These are phyloP conservation scores for Westerdykella sp. DNA, from an alignment of 2,329 filamentous ascomycete species.

Conservation along the genomic window DNA sequence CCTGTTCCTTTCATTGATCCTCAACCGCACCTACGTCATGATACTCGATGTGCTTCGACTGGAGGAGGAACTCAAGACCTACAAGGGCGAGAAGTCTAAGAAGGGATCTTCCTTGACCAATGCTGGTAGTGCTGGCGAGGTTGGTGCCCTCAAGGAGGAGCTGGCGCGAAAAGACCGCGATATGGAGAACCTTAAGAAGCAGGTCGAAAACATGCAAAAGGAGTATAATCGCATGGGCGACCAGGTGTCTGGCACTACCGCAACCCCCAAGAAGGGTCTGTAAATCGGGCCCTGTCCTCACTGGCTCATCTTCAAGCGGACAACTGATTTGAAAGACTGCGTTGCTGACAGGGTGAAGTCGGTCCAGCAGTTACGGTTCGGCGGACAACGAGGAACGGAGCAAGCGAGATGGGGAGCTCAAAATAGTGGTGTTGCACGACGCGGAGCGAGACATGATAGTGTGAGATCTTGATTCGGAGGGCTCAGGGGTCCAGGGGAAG, in stretches of 20 bases:
- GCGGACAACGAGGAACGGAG: conserved; percentile 1
- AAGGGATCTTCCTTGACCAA: conserved; percentile 65
- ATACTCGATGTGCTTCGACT: conserved; percentile 87
- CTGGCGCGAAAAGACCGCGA: conserved; percentile 72
- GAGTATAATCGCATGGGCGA: conserved; percentile 86
- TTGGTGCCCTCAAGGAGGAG: conserved; percentile 61
- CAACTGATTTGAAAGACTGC: background rate
- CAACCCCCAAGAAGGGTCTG: conserved; percentile 51
- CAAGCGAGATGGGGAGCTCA: no score
- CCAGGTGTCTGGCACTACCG: conserved; percentile 58
- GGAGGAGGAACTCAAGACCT: conserved; percentile 82
- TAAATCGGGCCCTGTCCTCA: conserved; percentile 34
- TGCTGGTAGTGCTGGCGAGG: conserved; percentile 68
- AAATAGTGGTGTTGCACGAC: no score
- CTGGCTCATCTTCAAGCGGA: no score
- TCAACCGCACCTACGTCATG: conserved; percentile 98
- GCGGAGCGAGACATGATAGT: no score
- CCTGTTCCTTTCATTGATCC: conserved; percentile 94
- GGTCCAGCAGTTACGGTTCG: conserved; percentile 8
- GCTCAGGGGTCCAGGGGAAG: no score
- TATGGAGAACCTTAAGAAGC: conserved; percentile 84
- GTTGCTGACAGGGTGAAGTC: conserved; percentile 10
- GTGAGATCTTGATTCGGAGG: no score
- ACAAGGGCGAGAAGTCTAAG: conserved; percentile 61
- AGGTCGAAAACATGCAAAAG: conserved; percentile 71